These are phyloP conservation scores for Syncephalis fuscata DNA, from an alignment of 371 early-diverging fungal species.

Conservation along the genomic window DNA sequence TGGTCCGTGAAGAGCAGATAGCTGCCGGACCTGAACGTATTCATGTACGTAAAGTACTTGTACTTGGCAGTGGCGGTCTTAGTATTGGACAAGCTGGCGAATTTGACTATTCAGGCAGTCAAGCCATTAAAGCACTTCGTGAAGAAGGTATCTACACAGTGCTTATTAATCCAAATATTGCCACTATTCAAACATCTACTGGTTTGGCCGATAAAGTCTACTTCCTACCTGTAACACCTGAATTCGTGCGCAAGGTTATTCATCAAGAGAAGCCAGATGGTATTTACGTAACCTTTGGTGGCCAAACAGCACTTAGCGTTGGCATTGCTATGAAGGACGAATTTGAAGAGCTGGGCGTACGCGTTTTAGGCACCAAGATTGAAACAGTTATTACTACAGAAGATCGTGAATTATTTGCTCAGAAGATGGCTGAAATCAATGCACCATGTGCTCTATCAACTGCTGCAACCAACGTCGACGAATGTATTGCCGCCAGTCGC, in stretches of 20 bases:
- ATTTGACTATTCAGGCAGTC: conserved; percentile 88
- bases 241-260: conserved; percentile 85
- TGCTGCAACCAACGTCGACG: conserved; percentile 59
- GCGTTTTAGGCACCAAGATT: conserved; percentile 87
- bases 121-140: conserved; percentile 92
- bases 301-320: conserved; percentile 87
- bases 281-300: conserved; percentile 89
- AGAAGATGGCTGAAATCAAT: conserved; percentile 63
- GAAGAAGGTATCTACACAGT: conserved; percentile 87
- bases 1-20: background rate
- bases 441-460: conserved; percentile 71
- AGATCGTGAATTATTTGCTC: conserved; percentile 89
- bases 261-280: conserved; percentile 87
- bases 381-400: conserved; percentile 80
- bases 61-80: conserved; percentile 92
- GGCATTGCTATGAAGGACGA: conserved; percentile 79
- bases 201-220: conserved; percentile 91
- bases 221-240: conserved; percentile 86
- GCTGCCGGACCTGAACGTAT: background rate
- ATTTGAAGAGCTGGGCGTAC: conserved; percentile 68
- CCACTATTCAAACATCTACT: conserved; percentile 90
- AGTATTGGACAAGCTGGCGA: conserved; percentile 97
- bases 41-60: conserved; percentile 53
- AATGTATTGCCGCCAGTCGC: conserved; percentile 66
- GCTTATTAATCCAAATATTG: conserved; percentile 93